Evolutionary conservation across 768 basidiomycete species (phyloP).

Genomic region (Favolaschia claudopus): DNA sequence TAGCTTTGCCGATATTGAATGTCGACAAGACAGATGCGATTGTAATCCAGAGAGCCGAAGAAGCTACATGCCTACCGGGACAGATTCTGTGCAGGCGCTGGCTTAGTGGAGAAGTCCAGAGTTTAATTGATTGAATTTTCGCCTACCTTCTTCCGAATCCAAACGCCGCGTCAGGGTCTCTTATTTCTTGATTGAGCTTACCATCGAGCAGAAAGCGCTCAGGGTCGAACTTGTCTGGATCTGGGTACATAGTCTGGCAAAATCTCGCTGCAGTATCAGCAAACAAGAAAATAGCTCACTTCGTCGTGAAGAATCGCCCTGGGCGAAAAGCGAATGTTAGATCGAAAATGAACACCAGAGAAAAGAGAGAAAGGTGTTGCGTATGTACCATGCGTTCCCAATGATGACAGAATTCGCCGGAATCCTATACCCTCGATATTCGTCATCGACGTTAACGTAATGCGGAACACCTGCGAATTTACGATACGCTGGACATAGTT

Average conservation of each 20-base stretch:
- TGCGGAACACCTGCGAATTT: slow-evolving; percentile 38
- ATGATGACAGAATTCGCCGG: slow-evolving; percentile 38
- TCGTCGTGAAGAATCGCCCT: slow-evolving; percentile 25
- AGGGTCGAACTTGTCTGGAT: slow-evolving; percentile 45
- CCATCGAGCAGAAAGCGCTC: slow-evolving; percentile 44
- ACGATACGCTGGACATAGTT: not conserved
- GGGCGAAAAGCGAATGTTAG: not conserved
- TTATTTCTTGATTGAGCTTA: slow-evolving; percentile 24
- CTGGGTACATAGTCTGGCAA: slow-evolving; percentile 35
- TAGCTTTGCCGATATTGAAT: slow-evolving; percentile 34
- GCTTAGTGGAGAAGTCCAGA: not conserved
- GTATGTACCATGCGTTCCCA: slow-evolving; percentile 31
- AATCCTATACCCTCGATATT: slow-evolving; percentile 45
- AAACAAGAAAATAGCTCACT: not conserved
- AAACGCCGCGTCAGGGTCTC: slow-evolving; percentile 22
- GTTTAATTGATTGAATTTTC: not conserved
- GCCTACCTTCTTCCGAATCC: slow-evolving; percentile 35
- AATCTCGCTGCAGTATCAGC: too few relatives aligned
- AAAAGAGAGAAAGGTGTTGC: not conserved
- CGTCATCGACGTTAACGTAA: slow-evolving; percentile 38
- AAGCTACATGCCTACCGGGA: slow-evolving; percentile 32
- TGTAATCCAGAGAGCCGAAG: slow-evolving; percentile 33
- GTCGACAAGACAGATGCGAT: slow-evolving; percentile 32
- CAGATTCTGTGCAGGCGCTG: slow-evolving; percentile 17
- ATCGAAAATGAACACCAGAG: not conserved